Conservation (phyloP, 106 monocot genomes). For the Phalaenopsis equestris region DNA sequence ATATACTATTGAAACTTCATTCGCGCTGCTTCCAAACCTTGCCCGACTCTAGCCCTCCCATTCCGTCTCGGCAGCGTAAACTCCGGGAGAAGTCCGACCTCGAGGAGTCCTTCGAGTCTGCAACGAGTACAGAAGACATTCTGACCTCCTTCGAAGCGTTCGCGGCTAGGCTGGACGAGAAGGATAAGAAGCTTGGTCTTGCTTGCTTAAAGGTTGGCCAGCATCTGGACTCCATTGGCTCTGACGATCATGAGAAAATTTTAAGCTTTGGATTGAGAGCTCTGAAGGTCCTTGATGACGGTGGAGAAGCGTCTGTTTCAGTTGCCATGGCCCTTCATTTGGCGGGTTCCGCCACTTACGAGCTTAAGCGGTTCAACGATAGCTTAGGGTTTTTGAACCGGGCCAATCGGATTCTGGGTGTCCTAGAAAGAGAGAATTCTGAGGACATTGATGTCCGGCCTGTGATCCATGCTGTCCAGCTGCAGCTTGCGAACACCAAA, state of each 20-base stretch:
- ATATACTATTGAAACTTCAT: too few relatives aligned
- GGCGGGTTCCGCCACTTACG: slow-evolving; percentile 41
- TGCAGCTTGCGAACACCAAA: slow-evolving; percentile 73
- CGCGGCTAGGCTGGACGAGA: slow-evolving; percentile 24
- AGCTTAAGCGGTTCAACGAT: slow-evolving; percentile 37
- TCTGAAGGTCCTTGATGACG: slow-evolving; percentile 43
- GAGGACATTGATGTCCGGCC: slow-evolving; percentile 37
- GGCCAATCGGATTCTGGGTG: slow-evolving; percentile 32
- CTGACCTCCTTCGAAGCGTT: slow-evolving; percentile 45
- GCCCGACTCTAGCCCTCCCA: not conserved
- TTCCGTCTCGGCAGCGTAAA: slow-evolving; percentile 16
- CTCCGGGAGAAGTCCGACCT: slow-evolving; percentile 21
- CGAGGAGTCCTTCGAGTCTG: slow-evolving; percentile 64
- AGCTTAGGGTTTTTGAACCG: slow-evolving; percentile 1
- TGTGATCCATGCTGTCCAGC: slow-evolving; percentile 56
- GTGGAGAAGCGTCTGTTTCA: slow-evolving; percentile 22
- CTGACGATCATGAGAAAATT: slow-evolving; percentile 34
- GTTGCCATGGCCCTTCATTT: slow-evolving; percentile 67
- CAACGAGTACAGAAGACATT: slow-evolving; percentile 53
- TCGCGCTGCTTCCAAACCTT: not conserved
- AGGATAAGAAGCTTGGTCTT: slow-evolving; percentile 49
- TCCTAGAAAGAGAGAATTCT: slow-evolving; percentile 15
- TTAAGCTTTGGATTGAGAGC: slow-evolving; percentile 48
- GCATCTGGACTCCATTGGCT: slow-evolving; percentile 47
- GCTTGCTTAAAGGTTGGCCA: slow-evolving; percentile 85